These are phyloP conservation scores for Drosera spatulata DNA, from an alignment of 179 eudicot species.

Conservation along the genomic window DNA sequence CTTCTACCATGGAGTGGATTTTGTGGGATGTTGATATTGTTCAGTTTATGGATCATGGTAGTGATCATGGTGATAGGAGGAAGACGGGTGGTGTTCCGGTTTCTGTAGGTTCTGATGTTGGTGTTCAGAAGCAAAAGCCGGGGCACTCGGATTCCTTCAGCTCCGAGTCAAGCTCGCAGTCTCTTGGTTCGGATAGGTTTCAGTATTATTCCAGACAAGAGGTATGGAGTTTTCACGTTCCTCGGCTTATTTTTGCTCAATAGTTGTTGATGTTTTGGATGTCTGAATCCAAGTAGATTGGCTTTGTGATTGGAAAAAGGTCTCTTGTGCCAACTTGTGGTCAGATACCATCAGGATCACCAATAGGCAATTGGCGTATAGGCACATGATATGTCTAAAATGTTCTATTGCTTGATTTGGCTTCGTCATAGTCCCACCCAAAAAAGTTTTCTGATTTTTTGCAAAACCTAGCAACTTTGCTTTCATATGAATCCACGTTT, in stretches of 20 bases:
- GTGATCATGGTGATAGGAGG: background rate
- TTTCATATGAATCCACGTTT: too few species aligned
- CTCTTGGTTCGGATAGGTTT: slow-evolving; percentile 6
- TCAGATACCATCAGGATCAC: too few species aligned
- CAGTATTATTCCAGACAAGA: slow-evolving; percentile 1
- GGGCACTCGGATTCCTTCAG: slow-evolving; percentile 15
- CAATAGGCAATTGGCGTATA: too few species aligned
- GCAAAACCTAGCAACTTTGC: too few species aligned
- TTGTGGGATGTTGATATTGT: slow-evolving; percentile 72
- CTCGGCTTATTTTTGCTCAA: background rate
- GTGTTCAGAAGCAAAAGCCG: background rate
- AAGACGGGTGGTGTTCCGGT: background rate
- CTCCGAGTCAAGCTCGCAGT: slow-evolving; percentile 14
- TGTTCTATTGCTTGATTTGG: too few species aligned
- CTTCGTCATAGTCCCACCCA: too few species aligned
- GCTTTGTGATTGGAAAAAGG: too few species aligned
- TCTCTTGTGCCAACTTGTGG: too few species aligned
- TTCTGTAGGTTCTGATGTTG: too few species aligned
- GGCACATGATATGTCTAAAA: too few species aligned
- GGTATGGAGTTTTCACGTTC: background rate
- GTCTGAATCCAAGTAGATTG: background rate
- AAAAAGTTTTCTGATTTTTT: too few species aligned
- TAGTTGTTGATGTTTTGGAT: background rate
- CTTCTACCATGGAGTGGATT: slow-evolving; percentile 71
- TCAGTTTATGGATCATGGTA: slow-evolving; percentile 23